A percentile compares a stretch with the other conserved stretches of the same genome.
Conservation (phyloP, 2,329 filamentous ascomycete genomes). For the Tolypocladium pustulatum region DNA sequence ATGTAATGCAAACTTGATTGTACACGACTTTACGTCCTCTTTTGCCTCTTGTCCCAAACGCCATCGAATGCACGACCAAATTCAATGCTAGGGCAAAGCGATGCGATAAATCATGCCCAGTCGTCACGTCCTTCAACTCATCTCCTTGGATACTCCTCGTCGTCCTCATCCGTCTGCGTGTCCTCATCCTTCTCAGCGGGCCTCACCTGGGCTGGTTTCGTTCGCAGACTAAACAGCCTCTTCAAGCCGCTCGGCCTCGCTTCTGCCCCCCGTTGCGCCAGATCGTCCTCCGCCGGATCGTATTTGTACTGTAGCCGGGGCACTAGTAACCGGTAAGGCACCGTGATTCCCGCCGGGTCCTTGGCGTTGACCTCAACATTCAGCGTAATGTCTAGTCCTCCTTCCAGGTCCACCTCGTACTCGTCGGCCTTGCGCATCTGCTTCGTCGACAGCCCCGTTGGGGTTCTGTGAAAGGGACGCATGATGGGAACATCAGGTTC, state of each 20-base stretch:
- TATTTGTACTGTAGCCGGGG: constrained; percentile 61
- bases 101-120: neutral
- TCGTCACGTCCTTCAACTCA: neutral
- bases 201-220: constrained; percentile 17
- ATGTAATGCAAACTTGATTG: neutral
- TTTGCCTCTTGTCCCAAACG: neutral
- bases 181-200: constrained; percentile 10
- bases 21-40: neutral
- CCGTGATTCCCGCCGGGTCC: constrained; percentile 80
- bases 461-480: constrained; percentile 53
- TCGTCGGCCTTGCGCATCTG: constrained; percentile 43
- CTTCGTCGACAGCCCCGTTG: constrained; percentile 57
- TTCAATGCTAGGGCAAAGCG: neutral
- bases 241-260: constrained; percentile 28
- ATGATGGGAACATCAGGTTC: constrained; percentile 11
- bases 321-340: constrained; percentile 77
- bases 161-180: constrained; percentile 15
- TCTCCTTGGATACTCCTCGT: constrained; percentile 9
- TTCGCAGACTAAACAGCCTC: constrained; percentile 33
- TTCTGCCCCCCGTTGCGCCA: constrained; percentile 10
- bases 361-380: constrained; percentile 82
- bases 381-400: constrained; percentile 74
- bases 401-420: constrained; percentile 63
- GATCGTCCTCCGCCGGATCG: constrained; percentile 27
- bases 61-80: neutral